phyloP scores from a whole-genome alignment of 768 basidiomycete species.

The Podaxis sp. region DNA sequence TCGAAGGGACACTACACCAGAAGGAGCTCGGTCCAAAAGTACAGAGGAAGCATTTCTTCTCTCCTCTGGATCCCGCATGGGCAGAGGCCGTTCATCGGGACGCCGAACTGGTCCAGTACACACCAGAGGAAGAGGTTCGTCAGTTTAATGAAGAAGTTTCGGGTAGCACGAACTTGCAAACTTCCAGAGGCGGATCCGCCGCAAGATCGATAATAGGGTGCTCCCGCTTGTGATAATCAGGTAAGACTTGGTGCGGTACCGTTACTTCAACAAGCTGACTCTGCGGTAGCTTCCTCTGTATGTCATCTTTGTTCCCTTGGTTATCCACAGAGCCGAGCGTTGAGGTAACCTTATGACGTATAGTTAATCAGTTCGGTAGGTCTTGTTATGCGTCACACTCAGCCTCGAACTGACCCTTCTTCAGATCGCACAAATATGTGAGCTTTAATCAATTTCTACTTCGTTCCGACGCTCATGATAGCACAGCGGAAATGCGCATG shows the following conservation, averaged over 20 bases:
- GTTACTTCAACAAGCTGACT: neutral
- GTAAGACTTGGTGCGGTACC: conserved; percentile 24
- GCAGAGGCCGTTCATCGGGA: conserved; percentile 53
- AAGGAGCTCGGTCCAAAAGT: conserved; percentile 35
- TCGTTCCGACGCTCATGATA: neutral
- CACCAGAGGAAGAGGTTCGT: conserved; percentile 48
- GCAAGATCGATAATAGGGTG: conserved; percentile 52
- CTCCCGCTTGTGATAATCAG: conserved; percentile 51
- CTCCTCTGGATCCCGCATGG: conserved; percentile 40
- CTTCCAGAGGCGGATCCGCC: conserved; percentile 39
- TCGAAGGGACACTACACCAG: conserved; percentile 43
- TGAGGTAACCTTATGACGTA: conserved; percentile 16
- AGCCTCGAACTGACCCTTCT: neutral
- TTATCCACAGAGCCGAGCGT: neutral
- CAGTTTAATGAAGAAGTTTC: neutral
- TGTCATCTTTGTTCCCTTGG: conserved; percentile 35
- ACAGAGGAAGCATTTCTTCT: conserved; percentile 48
- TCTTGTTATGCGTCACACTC: neutral
- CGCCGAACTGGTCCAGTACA: conserved; percentile 48
- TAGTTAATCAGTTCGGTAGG: conserved; percentile 51
- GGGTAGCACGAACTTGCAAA: neutral
- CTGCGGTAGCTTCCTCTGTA: conserved; percentile 21
- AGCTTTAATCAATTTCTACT: conserved; percentile 8
- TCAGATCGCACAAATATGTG: conserved; percentile 60
- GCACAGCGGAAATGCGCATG: conserved; percentile 54